These are phyloP conservation scores for Stagonosporopsis cucurbitacearum DNA, from an alignment of 2,329 filamentous ascomycete genomes.

Conservation along the genomic window DNA sequence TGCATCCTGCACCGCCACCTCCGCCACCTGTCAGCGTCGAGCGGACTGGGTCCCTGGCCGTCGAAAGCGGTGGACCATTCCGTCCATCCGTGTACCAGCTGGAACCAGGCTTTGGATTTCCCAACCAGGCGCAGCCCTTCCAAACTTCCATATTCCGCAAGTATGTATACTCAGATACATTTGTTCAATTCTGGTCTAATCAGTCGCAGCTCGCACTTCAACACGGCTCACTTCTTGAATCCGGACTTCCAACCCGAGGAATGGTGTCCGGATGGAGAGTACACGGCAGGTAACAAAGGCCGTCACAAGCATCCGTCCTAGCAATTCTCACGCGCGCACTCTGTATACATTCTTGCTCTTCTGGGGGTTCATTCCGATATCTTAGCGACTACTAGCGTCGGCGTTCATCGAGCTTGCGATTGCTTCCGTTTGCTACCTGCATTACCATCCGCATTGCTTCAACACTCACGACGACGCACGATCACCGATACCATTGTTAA, in stretches of 20 bases:
- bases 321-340: conserved; percentile 22
- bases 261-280: conserved; percentile 58
- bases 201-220: conserved; percentile 55
- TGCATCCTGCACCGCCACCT: conserved; percentile 35
- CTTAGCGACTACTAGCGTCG: conserved; percentile 48
- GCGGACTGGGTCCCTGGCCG: conserved; percentile 33
- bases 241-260: conserved; percentile 61
- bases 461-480: conserved; percentile 40
- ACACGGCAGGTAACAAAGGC: conserved; percentile 47
- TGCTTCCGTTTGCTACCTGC: conserved; percentile 37
- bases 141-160: conserved; percentile 59
- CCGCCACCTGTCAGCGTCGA: conserved; percentile 41
- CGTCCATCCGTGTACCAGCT: conserved; percentile 55
- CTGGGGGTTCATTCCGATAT: conserved; percentile 41
- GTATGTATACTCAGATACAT: conserved; percentile 38
- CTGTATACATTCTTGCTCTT: conserved; percentile 28
- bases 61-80: conserved; percentile 52
- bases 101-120: conserved; percentile 50
- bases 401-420: conserved; percentile 43
- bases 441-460: conserved; percentile 42
- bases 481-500: conserved; percentile 47
- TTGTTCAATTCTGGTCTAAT: conserved; percentile 20
- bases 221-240: conserved; percentile 60
- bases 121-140: conserved; percentile 50
- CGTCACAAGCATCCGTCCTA: conserved; percentile 48